A percentile compares a stretch with the other conserved stretches of the same genome.
Conservation (phyloP, 306 rosid species). For the Quercus robur region DNA sequence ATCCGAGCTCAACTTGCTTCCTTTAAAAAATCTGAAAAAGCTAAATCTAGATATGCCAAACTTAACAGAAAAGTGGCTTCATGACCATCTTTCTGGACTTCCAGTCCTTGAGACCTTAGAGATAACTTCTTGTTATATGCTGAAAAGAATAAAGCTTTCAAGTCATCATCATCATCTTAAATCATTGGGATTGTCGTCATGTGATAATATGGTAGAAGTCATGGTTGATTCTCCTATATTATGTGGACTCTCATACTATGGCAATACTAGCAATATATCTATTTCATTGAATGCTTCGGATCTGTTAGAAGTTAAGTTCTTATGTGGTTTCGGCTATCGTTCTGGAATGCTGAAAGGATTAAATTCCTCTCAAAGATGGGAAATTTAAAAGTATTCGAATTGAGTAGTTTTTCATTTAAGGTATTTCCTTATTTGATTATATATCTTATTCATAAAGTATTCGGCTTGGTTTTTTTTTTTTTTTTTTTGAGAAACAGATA, state of each 20-base stretch:
- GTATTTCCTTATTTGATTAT: too few relatives aligned
- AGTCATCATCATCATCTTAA: conserved; percentile 7
- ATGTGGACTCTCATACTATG: neutral
- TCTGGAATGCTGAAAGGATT: neutral
- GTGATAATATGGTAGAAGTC: conserved; percentile 7
- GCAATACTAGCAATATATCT: neutral
- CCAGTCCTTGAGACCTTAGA: conserved; percentile 28
- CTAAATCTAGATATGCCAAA: neutral
- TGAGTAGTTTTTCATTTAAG: too few relatives aligned
- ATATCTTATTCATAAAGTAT: too few relatives aligned
- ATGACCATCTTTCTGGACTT: conserved; percentile 11
- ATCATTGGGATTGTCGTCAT: conserved; percentile 1
- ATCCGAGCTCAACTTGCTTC: neutral
- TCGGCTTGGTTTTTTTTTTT: too few relatives aligned
- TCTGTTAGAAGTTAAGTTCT: neutral
- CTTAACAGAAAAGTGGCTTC: conserved; percentile 19
- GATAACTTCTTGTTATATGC: conserved; percentile 11
- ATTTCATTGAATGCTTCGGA: conserved; percentile 1
- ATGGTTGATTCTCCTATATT: conserved; percentile 26
- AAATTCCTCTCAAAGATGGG: too few relatives aligned
- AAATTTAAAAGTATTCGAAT: too few relatives aligned
- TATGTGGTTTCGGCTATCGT: too few relatives aligned
- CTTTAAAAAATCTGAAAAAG: conserved; percentile 11
- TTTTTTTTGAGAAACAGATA: too few relatives aligned
- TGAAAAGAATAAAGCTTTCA: conserved; percentile 27